Evolutionary conservation across 1,284 basidiomycete species (phyloP).

Genomic region (Trichosporon ovoides): DNA sequence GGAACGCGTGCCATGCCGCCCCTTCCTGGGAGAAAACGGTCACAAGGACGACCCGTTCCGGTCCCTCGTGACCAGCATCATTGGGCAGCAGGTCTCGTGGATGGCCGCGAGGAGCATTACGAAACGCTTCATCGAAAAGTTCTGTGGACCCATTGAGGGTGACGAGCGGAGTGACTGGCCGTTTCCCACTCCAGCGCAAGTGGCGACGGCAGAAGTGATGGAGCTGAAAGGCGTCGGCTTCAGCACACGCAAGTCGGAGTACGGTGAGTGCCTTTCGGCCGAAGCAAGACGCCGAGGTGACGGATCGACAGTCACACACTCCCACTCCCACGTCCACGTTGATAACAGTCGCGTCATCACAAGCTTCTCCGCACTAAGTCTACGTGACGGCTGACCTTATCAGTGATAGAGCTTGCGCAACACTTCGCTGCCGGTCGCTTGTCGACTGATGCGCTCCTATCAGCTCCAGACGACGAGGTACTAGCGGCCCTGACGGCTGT

Average conservation of each 20-base stretch:
- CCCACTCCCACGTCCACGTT: background rate
- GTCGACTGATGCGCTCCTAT: slow-evolving; percentile 63
- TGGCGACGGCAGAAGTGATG: slow-evolving; percentile 57
- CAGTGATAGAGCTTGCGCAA: slow-evolving; percentile 69
- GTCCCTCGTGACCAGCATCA: slow-evolving; percentile 63
- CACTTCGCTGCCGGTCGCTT: slow-evolving; percentile 75
- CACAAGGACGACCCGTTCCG: slow-evolving; percentile 47
- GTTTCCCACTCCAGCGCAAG: slow-evolving; percentile 68
- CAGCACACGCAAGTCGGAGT: slow-evolving; percentile 76
- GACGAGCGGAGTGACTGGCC: slow-evolving; percentile 24
- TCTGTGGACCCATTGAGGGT: slow-evolving; percentile 52
- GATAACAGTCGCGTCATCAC: too few species aligned
- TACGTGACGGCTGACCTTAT: too few species aligned
- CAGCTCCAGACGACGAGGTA: slow-evolving; percentile 68
- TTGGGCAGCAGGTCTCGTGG: slow-evolving; percentile 90
- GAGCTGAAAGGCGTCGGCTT: slow-evolving; percentile 66
- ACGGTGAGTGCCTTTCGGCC: slow-evolving; percentile 64
- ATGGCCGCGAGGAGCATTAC: slow-evolving; percentile 77
- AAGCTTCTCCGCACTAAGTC: too few species aligned
- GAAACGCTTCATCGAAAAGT: slow-evolving; percentile 73
- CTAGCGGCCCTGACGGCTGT: slow-evolving; percentile 69
- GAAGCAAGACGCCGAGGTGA: too few species aligned
- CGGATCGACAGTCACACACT: background rate
- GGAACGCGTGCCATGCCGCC: slow-evolving; percentile 31
- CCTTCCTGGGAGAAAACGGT: slow-evolving; percentile 21